phyloP scores from a whole-genome alignment of 371 early-diverging fungal genomes.

The Rhizomucor pusillus region DNA sequence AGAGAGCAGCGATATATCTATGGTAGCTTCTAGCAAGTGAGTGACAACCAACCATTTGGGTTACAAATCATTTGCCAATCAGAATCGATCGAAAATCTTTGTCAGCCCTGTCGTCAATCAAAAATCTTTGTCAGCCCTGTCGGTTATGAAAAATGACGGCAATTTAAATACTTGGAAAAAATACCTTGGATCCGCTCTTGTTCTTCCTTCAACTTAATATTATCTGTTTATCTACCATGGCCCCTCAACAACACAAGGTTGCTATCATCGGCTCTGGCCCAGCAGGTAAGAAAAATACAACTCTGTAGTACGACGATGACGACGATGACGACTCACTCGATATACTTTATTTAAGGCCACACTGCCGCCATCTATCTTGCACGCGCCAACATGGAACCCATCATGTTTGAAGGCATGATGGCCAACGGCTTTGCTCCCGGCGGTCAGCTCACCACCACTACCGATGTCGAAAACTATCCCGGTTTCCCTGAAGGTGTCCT shows the following conservation, averaged over 20 bases:
- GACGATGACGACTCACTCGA: no score
- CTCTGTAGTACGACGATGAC: no score
- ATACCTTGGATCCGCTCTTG: neutral
- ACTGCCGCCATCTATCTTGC: constrained; percentile 95
- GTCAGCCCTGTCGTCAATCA: no score
- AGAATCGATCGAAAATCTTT: no score
- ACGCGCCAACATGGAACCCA: constrained; percentile 87
- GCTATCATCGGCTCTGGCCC: constrained; percentile 89
- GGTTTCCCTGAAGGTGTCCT: constrained; percentile 82
- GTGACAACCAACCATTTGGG: no score
- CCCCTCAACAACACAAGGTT: constrained; percentile 45
- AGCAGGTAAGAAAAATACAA: constrained; percentile 55
- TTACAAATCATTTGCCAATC: no score
- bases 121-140: no score
- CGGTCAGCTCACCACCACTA: constrained; percentile 90
- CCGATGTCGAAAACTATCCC: constrained; percentile 89
- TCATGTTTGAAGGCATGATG: constrained; percentile 97
- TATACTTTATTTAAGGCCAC: constrained; percentile 54
- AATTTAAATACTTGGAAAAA: no score
- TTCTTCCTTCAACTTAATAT: neutral
- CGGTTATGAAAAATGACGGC: no score
- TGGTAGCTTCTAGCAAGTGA: no score
- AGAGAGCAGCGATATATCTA: no score
- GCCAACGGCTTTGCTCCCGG: constrained; percentile 87
- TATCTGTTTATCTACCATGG: constrained; percentile 17